Conservation (phyloP, 2,329 filamentous ascomycete species). For the Ascochyta rabiei region DNA sequence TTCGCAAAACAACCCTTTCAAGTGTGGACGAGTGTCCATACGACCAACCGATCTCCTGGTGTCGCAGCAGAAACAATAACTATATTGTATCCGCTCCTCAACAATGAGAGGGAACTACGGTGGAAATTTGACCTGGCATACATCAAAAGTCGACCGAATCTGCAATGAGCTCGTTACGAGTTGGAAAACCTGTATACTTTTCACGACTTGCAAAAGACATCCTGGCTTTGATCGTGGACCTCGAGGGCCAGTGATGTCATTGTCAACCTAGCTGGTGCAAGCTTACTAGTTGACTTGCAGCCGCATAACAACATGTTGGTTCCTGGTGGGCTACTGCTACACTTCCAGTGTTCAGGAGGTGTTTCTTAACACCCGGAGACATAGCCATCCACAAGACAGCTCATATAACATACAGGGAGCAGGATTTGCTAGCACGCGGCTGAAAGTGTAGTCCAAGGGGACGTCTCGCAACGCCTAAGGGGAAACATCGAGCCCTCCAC, state of each 20-base stretch:
- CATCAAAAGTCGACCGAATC: background rate
- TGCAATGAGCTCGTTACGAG: background rate
- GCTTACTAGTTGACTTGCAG: background rate
- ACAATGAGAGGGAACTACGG: background rate
- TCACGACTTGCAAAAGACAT: background rate
- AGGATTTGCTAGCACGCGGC: background rate
- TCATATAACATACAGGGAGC: background rate
- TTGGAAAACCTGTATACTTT: background rate
- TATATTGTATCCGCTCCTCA: background rate
- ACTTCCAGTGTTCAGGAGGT: background rate
- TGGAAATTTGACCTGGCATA: background rate
- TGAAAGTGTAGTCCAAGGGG: background rate
- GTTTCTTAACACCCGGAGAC: background rate
- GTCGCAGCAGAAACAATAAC: background rate
- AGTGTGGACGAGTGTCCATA: background rate
- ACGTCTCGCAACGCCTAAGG: background rate
- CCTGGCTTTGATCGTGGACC: background rate
- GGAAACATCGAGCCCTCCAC: background rate
- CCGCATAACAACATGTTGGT: background rate
- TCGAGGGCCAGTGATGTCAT: background rate
- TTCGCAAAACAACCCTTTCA: background rate
- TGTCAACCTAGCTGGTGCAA: background rate
- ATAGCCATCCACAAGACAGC: background rate
- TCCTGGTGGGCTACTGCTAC: background rate
- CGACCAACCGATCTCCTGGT: background rate